Conservation (phyloP, 73 alveolate genomes). For the Paramecium sonneborni region DNA sequence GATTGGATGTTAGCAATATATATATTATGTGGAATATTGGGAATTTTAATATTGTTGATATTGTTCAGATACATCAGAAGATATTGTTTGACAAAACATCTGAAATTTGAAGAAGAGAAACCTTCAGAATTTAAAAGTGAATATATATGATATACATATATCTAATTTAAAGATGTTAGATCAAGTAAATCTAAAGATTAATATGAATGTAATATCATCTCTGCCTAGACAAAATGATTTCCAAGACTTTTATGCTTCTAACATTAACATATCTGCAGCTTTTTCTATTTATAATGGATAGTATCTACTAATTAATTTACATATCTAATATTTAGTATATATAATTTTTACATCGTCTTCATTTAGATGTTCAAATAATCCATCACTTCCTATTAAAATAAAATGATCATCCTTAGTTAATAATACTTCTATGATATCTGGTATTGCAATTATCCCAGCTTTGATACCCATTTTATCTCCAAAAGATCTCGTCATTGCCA, state of each 20-base stretch:
- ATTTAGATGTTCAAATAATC: slow-evolving; percentile 48
- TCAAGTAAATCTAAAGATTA: slow-evolving; percentile 19
- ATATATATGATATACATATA: slow-evolving; percentile 10
- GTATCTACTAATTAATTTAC: neutral
- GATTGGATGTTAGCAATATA: neutral
- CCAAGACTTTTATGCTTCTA: neutral
- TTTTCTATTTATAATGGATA: slow-evolving; percentile 17
- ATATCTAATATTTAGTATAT: neutral
- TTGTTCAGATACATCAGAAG: neutral
- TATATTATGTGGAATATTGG: neutral
- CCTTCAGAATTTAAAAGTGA: slow-evolving; percentile 40
- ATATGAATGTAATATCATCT: slow-evolving; percentile 46
- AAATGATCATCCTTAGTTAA: slow-evolving; percentile 49
- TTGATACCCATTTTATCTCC: slow-evolving; percentile 3
- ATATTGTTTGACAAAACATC: neutral
- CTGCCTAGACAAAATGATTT: neutral
- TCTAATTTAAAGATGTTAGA: neutral
- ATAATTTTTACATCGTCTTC: slow-evolving; percentile 6
- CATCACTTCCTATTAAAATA: slow-evolving; percentile 48
- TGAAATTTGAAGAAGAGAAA: slow-evolving; percentile 19
- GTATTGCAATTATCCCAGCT: slow-evolving; percentile 20
- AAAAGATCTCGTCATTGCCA: slow-evolving; percentile 92
- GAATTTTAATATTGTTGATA: neutral
- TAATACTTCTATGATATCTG: slow-evolving; percentile 55
- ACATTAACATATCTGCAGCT: neutral